Evolutionary conservation across 2,329 filamentous ascomycete species (phyloP).

Genomic region (Cordyceps cateniannulata): DNA sequence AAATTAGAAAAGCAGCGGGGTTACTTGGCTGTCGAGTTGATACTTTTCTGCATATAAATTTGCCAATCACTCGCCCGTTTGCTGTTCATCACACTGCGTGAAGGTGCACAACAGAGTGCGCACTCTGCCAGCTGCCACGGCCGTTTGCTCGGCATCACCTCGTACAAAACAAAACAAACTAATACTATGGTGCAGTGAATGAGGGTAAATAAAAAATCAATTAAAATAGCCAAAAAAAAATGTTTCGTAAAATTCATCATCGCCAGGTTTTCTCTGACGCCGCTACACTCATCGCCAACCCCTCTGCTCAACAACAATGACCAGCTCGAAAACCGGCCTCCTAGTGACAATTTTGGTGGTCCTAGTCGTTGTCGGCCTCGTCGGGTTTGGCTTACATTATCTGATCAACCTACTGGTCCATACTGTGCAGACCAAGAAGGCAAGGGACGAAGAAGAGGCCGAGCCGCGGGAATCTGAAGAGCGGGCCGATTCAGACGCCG

Average conservation of each 20-base stretch:
- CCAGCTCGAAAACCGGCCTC: constrained; percentile 4
- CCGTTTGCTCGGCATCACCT: neutral
- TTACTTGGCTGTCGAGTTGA: neutral
- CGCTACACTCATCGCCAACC: neutral
- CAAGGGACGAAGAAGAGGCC: constrained; percentile 6
- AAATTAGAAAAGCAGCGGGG: neutral
- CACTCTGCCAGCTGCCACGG: neutral
- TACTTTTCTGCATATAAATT: neutral
- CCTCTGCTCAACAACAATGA: neutral
- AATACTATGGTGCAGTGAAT: neutral
- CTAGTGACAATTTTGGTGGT: constrained; percentile 6
- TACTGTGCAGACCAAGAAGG: neutral
- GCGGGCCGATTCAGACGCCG: neutral
- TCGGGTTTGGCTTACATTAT: neutral
- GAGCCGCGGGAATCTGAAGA: neutral
- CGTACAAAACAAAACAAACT: neutral
- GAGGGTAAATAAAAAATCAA: neutral
- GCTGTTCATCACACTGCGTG: neutral
- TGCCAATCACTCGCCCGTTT: neutral
- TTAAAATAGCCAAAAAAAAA: too few relatives aligned
- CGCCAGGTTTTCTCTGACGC: neutral
- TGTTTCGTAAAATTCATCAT: neutral
- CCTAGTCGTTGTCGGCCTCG: neutral
- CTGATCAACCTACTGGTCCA: neutral
- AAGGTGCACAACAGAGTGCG: neutral